phyloP scores from a whole-genome alignment of 805 yeast genomes.

The Sungouiella thailandica region DNA sequence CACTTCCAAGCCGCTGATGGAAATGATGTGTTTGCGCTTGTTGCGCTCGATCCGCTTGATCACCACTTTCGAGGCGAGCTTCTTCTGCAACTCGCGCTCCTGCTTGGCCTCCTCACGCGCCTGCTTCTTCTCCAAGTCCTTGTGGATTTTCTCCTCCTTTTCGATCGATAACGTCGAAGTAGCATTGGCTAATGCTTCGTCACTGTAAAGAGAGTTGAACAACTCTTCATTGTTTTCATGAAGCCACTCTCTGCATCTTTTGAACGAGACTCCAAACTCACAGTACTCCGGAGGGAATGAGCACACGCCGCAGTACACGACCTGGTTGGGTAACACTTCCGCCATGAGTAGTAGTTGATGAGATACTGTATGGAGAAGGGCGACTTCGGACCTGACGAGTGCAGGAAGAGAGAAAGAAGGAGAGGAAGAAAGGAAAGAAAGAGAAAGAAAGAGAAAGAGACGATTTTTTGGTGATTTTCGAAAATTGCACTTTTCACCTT shows the following conservation, averaged over 20 bases:
- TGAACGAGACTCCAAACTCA: conserved; percentile 80
- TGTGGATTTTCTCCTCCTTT: conserved; percentile 75
- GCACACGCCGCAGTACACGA: conserved; percentile 74
- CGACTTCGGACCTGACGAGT: not conserved
- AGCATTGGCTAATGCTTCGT: conserved; percentile 50
- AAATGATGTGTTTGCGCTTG: conserved; percentile 80
- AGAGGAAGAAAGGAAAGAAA: too few species aligned
- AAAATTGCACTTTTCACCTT: too few species aligned
- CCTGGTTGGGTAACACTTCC: conserved; percentile 28
- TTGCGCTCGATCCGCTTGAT: conserved; percentile 88
- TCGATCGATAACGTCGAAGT: conserved; percentile 63
- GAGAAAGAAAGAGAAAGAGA: too few species aligned
- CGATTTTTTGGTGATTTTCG: too few species aligned
- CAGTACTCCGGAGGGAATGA: conserved; percentile 87
- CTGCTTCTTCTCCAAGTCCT: conserved; percentile 80
- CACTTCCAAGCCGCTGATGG: conserved; percentile 83
- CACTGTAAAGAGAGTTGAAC: conserved; percentile 57
- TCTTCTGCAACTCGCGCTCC: conserved; percentile 76
- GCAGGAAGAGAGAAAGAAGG: too few species aligned
- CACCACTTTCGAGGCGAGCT: conserved; percentile 71
- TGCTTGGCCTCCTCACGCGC: conserved; percentile 80
- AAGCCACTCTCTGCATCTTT: conserved; percentile 83
- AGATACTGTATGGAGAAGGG: not conserved
- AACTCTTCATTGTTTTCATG: conserved; percentile 52
- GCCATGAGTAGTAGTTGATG: conserved; percentile 21